These are phyloP conservation scores for Xylaria cubensis DNA, from an alignment of 495 filamentous ascomycete species.

Conservation along the genomic window DNA sequence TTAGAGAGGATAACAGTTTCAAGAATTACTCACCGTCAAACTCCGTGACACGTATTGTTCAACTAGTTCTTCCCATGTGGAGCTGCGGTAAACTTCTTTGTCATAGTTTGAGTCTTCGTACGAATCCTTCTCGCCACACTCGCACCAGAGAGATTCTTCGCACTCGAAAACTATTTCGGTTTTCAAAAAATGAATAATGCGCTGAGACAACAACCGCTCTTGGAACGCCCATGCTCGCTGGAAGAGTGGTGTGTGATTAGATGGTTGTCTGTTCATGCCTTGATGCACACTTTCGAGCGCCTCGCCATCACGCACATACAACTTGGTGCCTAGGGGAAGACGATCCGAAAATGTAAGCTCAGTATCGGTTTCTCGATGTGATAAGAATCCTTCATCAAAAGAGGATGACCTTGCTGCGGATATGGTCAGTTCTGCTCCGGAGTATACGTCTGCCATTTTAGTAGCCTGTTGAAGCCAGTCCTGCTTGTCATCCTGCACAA, in stretches of 20 bases:
- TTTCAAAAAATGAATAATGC: slow-evolving; percentile 14
- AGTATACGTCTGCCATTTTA: slow-evolving; percentile 28
- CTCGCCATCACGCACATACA: not conserved
- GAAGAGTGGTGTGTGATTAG: slow-evolving; percentile 5
- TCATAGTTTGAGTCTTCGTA: not conserved
- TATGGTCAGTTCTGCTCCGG: slow-evolving; percentile 28
- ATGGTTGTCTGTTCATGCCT: slow-evolving; percentile 2
- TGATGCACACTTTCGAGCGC: not conserved
- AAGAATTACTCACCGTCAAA: not conserved
- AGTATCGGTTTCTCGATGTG: not conserved
- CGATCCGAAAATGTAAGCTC: not conserved
- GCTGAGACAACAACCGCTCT: slow-evolving; percentile 22
- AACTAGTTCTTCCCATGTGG: not conserved
- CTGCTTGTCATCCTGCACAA: slow-evolving; percentile 28
- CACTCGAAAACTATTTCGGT: not conserved
- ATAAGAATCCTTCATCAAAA: not conserved
- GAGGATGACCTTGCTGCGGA: slow-evolving; percentile 20
- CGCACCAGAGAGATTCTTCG: slow-evolving; percentile 8
- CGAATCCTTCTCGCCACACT: not conserved
- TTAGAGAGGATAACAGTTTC: no score
- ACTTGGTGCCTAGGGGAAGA: not conserved
- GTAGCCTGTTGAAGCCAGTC: slow-evolving; percentile 28
- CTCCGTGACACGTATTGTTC: not conserved
- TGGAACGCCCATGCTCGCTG: slow-evolving; percentile 27
- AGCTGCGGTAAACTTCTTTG: not conserved